phyloP scores from a whole-genome alignment of 257 asterid species.

The Nicotiana knightiana region DNA sequence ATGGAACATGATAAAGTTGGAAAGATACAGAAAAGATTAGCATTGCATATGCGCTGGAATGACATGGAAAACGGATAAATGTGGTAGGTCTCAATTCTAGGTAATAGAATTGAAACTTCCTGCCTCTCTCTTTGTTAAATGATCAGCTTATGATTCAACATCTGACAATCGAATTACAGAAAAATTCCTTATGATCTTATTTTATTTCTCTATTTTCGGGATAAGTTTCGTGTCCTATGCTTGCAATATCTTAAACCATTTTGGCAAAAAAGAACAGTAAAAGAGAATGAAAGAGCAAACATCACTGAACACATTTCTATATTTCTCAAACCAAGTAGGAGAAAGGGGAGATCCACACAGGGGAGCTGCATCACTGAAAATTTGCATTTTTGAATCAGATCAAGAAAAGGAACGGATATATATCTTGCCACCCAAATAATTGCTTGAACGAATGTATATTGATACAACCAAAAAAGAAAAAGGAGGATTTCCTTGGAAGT shows the following conservation, averaged over 20 bases:
- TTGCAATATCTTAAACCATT: background rate
- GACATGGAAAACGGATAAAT: no score
- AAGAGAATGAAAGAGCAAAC: background rate
- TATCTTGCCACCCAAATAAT: background rate
- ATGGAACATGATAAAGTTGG: no score
- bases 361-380: background rate
- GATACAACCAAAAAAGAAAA: background rate
- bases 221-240: background rate
- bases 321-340: background rate
- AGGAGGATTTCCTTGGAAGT: background rate
- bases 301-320: background rate
- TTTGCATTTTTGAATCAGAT: background rate
- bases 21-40: no score
- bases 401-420: background rate
- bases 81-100: no score
- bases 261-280: background rate
- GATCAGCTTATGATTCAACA: background rate
- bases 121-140: no score
- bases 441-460: background rate
- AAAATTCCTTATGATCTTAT: background rate
- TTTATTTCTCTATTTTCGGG: background rate
- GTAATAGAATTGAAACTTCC: no score
- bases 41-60: no score
- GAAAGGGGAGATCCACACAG: background rate
- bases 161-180: background rate